Evolutionary conservation across 148 eudicot genomes (phyloP), one percentile per base, ranked within the genome.

Genomic region (Rhododendron henanense): DNA sequence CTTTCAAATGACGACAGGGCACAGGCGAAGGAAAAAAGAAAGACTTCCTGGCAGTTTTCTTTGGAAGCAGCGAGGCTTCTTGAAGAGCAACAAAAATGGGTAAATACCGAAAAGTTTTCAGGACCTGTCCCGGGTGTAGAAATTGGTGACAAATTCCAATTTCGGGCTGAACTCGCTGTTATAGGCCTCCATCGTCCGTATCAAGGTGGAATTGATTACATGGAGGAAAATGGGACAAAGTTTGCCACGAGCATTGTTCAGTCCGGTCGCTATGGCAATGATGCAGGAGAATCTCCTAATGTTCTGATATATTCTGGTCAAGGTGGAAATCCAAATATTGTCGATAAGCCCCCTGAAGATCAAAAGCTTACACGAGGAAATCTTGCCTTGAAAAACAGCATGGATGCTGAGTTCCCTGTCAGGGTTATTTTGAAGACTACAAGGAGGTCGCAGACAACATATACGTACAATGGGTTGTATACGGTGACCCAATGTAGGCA

Each of bases 401-500:
- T 88, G 88, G 83, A 86, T 85, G 83, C 35, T 14, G 82, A 57
- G 78, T 83, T 25, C n/a, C 91, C 90, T 0, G 91, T 94, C 5
- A 89, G 96, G 84, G 96, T 94, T 61, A 89, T 94, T 44, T 83
- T 91, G 37, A 84, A 28, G 7, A 33, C 28, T 31, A 18, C 0
- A 84, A 23, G 8, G 67, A 35, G 11, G 73, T 48, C 41, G 28
- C 85, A 19, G 44, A 50, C 11, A 93, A 90, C 65, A 35, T 91
- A 0, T 94, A 95, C 69, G 92, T 95, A 95, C 67, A 90, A 94
- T 81, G 98, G 98, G 0, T 80, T 94, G 67, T 95, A 92, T 81
- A 74, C 15, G 18, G 94, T 94, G 47, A 73, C 10, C 0, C 41
- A 73, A 2, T 90, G 48, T 86, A 76, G 63, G 86, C 83, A 83